phyloP scores from a whole-genome alignment of 2,329 filamentous ascomycete genomes.

The Colletotrichum agaves region DNA sequence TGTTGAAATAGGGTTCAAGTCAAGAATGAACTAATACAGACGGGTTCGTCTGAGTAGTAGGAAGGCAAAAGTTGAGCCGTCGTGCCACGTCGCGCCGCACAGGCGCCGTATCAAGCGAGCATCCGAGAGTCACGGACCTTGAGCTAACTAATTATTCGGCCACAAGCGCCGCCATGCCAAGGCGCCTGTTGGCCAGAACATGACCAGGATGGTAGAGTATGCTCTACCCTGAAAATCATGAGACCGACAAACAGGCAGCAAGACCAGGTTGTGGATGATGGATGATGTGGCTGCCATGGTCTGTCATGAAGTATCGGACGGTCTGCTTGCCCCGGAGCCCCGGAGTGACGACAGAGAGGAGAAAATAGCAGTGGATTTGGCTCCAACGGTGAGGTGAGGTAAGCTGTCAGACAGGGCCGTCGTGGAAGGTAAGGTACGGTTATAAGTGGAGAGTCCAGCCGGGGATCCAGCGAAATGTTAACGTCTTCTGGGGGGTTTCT shows the following conservation, averaged over 20 bases:
- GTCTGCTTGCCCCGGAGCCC: not conserved
- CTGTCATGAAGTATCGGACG: slow-evolving; percentile 2
- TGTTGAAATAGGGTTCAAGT: slow-evolving; percentile 36
- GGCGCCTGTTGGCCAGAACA: not conserved
- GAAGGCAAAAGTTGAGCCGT: slow-evolving; percentile 3
- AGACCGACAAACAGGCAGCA: slow-evolving; percentile 3
- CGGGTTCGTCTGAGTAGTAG: slow-evolving; percentile 8
- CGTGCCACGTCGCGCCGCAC: not conserved
- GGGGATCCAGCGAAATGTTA: slow-evolving; percentile 13
- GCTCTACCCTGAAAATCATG: not conserved
- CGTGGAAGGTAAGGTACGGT: slow-evolving; percentile 33
- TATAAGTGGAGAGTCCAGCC: slow-evolving; percentile 36
- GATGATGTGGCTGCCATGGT: not conserved
- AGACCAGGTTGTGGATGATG: not conserved
- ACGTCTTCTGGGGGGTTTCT: slow-evolving; percentile 15
- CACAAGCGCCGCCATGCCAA: slow-evolving; percentile 10
- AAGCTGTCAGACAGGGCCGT: slow-evolving; percentile 34
- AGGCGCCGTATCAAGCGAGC: slow-evolving; percentile 17
- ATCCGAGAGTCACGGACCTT: slow-evolving; percentile 17
- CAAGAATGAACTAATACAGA: slow-evolving; percentile 21
- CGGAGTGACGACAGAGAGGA: slow-evolving; percentile 27
- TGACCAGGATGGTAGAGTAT: not conserved
- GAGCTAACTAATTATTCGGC: not conserved
- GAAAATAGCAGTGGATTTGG: slow-evolving; percentile 23
- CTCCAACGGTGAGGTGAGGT: slow-evolving; percentile 29